These are phyloP conservation scores for Fraxinus ornus DNA, from an alignment of 305 asterid genomes.

Conservation along the genomic window DNA sequence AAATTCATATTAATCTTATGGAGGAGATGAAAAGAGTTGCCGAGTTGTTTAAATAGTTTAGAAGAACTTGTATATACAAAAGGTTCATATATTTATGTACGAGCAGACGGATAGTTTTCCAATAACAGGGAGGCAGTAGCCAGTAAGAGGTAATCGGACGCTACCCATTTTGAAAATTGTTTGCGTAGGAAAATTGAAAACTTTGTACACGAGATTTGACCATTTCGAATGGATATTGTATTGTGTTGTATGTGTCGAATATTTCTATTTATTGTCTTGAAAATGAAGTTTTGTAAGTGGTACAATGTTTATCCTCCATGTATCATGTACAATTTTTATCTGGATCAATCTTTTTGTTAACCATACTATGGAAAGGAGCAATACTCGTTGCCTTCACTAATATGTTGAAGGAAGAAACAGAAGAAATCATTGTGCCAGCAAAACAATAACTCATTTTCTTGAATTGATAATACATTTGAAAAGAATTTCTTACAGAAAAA, in stretches of 20 bases:
- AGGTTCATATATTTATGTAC: constrained; percentile 18
- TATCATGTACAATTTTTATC: neutral
- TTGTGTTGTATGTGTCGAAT: neutral
- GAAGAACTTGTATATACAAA: constrained; percentile 23
- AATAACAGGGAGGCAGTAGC: constrained; percentile 8
- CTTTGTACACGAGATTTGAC: neutral
- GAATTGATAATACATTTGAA: constrained; percentile 20
- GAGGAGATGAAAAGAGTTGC: neutral
- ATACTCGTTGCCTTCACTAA: neutral
- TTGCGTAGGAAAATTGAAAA: neutral
- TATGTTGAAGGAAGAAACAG: neutral
- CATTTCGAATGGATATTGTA: neutral
- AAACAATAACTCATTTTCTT: neutral
- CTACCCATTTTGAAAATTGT: neutral
- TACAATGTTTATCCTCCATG: neutral
- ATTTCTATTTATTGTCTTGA: neutral
- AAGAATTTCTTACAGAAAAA: constrained; percentile 36
- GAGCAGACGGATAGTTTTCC: neutral
- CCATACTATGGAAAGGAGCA: neutral
- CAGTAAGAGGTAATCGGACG: neutral
- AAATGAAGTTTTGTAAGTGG: neutral
- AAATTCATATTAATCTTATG: neutral
- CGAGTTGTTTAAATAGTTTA: neutral
- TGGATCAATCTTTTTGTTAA: neutral
- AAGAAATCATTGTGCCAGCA: neutral